Percentiles rank a stretch among this genome's conserved stretches.
Evolutionary conservation across 2,329 filamentous ascomycete species (phyloP).

Genomic region (Ceratocystiopsis minuta): DNA sequence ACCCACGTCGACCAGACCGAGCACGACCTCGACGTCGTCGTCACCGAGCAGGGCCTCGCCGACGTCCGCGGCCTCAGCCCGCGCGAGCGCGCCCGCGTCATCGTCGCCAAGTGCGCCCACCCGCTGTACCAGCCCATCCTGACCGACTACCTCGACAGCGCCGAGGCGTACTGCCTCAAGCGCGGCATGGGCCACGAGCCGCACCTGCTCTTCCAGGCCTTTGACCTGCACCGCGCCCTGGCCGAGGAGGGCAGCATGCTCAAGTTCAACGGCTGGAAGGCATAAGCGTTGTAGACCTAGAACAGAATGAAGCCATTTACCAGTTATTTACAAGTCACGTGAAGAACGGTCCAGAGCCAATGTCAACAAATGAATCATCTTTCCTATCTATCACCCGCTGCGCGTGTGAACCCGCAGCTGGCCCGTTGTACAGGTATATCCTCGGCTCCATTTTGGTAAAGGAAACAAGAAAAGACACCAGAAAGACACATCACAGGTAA

Average conservation of each 20-base stretch:
- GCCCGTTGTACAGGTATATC: too few species aligned
- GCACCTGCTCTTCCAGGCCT: conserved; percentile 68
- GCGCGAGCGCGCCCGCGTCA: conserved; percentile 62
- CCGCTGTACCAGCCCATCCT: conserved; percentile 72
- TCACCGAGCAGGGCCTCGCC: conserved; percentile 58
- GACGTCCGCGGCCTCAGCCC: conserved; percentile 71
- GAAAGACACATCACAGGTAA: too few species aligned
- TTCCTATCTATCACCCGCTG: too few species aligned
- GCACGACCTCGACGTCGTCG: conserved; percentile 78
- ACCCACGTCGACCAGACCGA: conserved; percentile 88
- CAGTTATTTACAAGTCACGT: too few species aligned
- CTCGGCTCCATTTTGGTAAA: too few species aligned
- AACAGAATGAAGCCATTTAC: too few species aligned
- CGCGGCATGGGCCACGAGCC: conserved; percentile 87
- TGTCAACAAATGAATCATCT: too few species aligned
- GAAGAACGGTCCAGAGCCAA: too few species aligned
- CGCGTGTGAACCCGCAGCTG: too few species aligned
- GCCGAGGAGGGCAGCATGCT: conserved; percentile 70
- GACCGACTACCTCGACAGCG: conserved; percentile 65
- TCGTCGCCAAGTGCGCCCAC: conserved; percentile 75
- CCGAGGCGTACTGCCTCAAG: conserved; percentile 67
- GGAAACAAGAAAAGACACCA: too few species aligned
- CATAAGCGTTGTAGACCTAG: too few species aligned
- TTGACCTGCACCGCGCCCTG: conserved; percentile 78
- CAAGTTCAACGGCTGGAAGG: conserved; percentile 39